phyloP scores from a whole-genome alignment of 2,329 filamentous ascomycete genomes.

The Nigrograna mackinnonii region DNA sequence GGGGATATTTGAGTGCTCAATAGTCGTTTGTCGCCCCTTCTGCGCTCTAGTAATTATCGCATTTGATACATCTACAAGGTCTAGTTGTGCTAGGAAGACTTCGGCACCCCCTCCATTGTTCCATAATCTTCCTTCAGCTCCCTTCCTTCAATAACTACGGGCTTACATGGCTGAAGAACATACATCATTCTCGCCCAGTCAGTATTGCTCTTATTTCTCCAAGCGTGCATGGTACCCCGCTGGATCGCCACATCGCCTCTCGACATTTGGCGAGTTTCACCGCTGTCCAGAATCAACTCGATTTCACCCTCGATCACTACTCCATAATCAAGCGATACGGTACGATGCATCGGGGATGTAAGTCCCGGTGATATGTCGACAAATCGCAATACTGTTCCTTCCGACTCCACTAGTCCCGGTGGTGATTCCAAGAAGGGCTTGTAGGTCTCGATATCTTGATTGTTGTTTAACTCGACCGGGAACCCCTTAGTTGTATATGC shows the following conservation, averaged over 20 bases:
- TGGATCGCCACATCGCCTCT: conserved; percentile 41
- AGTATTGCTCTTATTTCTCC: conserved; percentile 32
- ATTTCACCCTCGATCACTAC: conserved; percentile 43
- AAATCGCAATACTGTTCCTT: conserved; percentile 49
- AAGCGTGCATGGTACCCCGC: conserved; percentile 43
- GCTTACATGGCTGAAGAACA: conserved; percentile 32
- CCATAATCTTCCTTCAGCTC: conserved; percentile 31
- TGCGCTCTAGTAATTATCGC: too few relatives aligned
- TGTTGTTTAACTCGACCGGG: conserved; percentile 49
- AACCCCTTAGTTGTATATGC: conserved; percentile 53
- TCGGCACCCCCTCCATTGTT: conserved; percentile 32
- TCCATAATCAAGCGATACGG: conserved; percentile 42
- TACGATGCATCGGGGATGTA: conserved; percentile 42
- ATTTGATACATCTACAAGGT: too few relatives aligned
- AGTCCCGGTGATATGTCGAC: conserved; percentile 36
- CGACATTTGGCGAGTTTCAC: conserved; percentile 36
- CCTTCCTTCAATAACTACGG: conserved; percentile 26
- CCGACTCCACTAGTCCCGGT: conserved; percentile 52
- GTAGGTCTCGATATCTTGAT: conserved; percentile 52
- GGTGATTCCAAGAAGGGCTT: conserved; percentile 45
- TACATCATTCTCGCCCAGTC: conserved; percentile 35
- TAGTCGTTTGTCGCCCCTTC: too few relatives aligned
- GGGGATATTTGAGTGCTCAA: too few relatives aligned
- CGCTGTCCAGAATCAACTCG: conserved; percentile 39
- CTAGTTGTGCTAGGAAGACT: conserved; percentile 29